Percentiles rank a stretch among this genome's conserved stretches.
These are phyloP conservation scores for Stephanodiscus minutulus DNA, from an alignment of 108 stramenopile genomes.

Conservation along the genomic window DNA sequence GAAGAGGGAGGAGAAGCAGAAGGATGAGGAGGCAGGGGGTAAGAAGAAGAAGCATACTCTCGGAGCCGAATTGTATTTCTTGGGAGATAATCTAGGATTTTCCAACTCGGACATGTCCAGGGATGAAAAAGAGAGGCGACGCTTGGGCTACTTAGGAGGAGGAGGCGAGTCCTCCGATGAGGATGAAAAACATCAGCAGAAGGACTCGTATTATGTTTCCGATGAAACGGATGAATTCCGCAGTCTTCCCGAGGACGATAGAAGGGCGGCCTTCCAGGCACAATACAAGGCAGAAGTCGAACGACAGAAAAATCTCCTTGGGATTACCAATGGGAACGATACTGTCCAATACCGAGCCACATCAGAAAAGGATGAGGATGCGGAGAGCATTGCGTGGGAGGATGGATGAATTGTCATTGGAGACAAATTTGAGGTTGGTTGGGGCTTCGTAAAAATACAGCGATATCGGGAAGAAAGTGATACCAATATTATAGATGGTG, in stretches of 20 bases:
- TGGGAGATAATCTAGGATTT: slow-evolving; percentile 78
- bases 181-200: slow-evolving; percentile 41
- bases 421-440: neutral
- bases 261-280: slow-evolving; percentile 70
- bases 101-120: slow-evolving; percentile 11
- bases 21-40: slow-evolving; percentile 8
- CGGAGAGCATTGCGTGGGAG: slow-evolving; percentile 45
- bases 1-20: slow-evolving; percentile 32
- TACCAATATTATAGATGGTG: too few species aligned
- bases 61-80: slow-evolving; percentile 51
- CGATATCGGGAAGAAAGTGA: too few species aligned
- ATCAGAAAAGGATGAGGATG: slow-evolving; percentile 27
- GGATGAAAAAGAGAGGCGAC: slow-evolving; percentile 55
- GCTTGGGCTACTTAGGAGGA: slow-evolving; percentile 42
- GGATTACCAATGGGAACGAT: slow-evolving; percentile 26
- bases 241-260: slow-evolving; percentile 65
- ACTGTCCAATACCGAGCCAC: slow-evolving; percentile 4
- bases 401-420: slow-evolving; percentile 18
- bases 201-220: slow-evolving; percentile 38
- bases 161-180: slow-evolving; percentile 49
- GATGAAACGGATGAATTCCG: slow-evolving; percentile 62
- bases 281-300: slow-evolving; percentile 77
- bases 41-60: slow-evolving; percentile 32
- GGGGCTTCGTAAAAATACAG: too few species aligned
- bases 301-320: slow-evolving; percentile 56